Base-by-base conservation (phyloP, 2,329 filamentous ascomycete genomes). In the Fusarium sp. region DNA sequence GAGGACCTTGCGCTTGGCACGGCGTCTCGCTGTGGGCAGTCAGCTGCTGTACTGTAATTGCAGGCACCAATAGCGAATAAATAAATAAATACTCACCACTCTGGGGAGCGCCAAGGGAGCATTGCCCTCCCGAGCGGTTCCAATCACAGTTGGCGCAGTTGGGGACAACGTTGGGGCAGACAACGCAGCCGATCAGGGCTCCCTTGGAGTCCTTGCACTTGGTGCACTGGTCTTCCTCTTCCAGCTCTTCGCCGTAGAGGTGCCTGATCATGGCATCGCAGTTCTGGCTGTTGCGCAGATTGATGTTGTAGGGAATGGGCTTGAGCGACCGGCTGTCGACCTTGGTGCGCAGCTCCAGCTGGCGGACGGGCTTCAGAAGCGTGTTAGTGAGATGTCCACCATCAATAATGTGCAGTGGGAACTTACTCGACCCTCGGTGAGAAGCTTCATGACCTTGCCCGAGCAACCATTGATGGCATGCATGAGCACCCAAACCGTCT, bases 251-350 rank as follows among this genome's bases (percentile, higher is more conserved):
- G 35, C 55, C 55, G 17, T 57, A 57, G 8, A 57, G 17, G 22
- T 57, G 33, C 24, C 57, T 60, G 57, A 42, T 60, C 57, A 60
- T 60, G 22, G 42, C 44, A 51, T 49, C 58, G 10, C 58, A 61
- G 29, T 61, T 61, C 44, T 61, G 58, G 11, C 58, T 51, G 36
- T 40, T 58, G 12, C 36, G 29, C 35, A 58, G 16, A 27, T 58
- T 58, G 56, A 58, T 38, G 35, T 40, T 22, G 36, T 58, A 58
- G 8, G 56, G 56, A 4, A 58, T 12, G 17, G 35, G 17, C 11
- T 35, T 38, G 22, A 42, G 56, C 10, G 56, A 58, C 35, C 35
- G 35, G 11, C 31, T 27, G 56, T 58, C 36, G 5, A 40, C 17
- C n/a, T 58, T 58, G 35, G 9, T 24, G 56, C 56, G 56, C 24